Evolutionary conservation across 1,284 basidiomycete species (phyloP), one percentile per base, ranked within the genome.

Genomic region (Cryptococcus sp.): DNA sequence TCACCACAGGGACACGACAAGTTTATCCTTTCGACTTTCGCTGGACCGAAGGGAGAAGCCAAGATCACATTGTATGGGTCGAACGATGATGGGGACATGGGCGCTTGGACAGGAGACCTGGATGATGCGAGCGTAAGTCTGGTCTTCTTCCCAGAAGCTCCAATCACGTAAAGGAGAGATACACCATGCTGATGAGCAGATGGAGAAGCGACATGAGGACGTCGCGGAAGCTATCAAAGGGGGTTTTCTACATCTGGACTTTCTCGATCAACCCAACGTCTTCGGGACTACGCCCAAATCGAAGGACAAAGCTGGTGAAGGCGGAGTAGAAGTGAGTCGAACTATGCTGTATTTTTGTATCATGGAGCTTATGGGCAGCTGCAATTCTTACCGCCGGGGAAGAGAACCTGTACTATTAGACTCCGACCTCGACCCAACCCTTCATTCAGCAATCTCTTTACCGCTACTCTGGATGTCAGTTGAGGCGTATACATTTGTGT

Each of bases 171-270:
- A n/a, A 36, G 10, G n/a, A n/a, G n/a, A n/a, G n/a, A n/a, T n/a
- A n/a, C n/a, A 10, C 14, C 7, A n/a, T 16, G 35, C 14, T 41
- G 25, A 41, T 7, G 9, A 31, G 9, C 45, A 46, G 45, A 11
- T 31, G 14, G 34, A 18, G 24, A 34, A 25, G 45, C 12, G 19
- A 26, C 33, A 23, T 14, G 23, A 41, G 10, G 28, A 43, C 9
- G 33, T 25, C n/a, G 35, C 28, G 1, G 48, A 50, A 26, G 45
- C 48, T 10, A 60, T 64, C 38, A 22, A 51, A 34, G 47, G 42
- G 5, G 62, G 62, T 0, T 49, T 56, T 23, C 47, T 64, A 14
- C 60, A 62, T 48, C 51, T 61, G 22, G 43, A 56, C 28, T 43
- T 43, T 44, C 25, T 45, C 7, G 44, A 43, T 14, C 28, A 47